Percentiles rank a stretch among this genome's conserved stretches.
Conservation (phyloP, 352 stramenopile genomes). For the Phytopythium cucurbitacearum region DNA sequence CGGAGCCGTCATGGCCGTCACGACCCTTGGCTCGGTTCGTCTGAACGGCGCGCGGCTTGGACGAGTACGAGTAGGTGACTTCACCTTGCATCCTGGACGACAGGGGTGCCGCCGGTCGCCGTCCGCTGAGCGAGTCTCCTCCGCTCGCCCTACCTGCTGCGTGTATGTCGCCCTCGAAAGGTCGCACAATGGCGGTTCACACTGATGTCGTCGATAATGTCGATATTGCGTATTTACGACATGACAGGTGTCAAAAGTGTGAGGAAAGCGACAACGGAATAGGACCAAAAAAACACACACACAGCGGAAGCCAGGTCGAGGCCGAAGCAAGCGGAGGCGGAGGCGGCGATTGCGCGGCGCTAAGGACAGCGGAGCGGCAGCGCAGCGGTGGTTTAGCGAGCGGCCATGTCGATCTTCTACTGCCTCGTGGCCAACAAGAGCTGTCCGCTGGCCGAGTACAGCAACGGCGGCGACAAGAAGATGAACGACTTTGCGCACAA, state of each 20-base stretch:
- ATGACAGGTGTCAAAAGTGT: no score
- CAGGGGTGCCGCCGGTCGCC: not conserved
- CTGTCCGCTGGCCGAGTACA: constrained; percentile 78
- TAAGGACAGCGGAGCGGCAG: not conserved
- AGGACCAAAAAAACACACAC: no score
- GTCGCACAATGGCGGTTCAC: no score
- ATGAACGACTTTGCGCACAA: constrained; percentile 86
- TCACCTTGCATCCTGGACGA: constrained; percentile 32
- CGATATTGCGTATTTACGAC: no score
- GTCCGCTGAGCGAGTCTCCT: no score
- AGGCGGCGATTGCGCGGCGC: no score
- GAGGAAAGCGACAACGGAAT: no score
- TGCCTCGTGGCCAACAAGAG: constrained; percentile 81
- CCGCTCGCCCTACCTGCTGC: no score
- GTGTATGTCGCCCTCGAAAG: no score
- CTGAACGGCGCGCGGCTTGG: constrained; percentile 70
- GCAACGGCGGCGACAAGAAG: constrained; percentile 78
- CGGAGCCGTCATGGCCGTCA: constrained; percentile 12
- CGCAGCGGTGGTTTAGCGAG: not conserved
- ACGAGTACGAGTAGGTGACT: constrained; percentile 73
- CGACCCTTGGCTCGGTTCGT: constrained; percentile 46
- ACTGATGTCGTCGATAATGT: no score
- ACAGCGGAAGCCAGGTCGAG: no score
- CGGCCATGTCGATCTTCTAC: constrained; percentile 83
- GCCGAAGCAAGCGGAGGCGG: no score